Evolutionary conservation across 225 moss, liverwort and hornwort genomes (phyloP).

Genomic region (Rhytidiadelphus loreus): DNA sequence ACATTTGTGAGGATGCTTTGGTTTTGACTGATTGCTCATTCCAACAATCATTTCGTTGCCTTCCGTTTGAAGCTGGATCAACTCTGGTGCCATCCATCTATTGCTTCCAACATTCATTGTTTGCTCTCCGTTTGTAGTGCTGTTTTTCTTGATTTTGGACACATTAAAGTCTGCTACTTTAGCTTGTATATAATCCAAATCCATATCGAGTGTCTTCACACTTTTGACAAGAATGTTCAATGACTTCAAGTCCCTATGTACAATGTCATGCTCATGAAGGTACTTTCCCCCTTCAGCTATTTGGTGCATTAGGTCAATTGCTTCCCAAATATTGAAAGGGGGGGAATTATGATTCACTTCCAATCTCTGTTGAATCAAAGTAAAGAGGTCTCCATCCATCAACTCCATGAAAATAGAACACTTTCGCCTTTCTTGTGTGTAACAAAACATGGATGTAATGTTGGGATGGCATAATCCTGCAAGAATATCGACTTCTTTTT

Average conservation of each 20-base stretch:
- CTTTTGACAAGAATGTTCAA: neutral
- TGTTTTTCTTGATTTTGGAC: neutral
- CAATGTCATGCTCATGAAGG: neutral
- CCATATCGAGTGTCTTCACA: fast-evolving
- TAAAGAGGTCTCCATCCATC: neutral
- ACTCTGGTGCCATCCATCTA: neutral
- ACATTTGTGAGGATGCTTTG: neutral
- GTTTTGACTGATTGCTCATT: fast-evolving
- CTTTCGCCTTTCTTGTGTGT: neutral
- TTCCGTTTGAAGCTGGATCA: fast-evolving
- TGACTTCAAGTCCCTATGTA: neutral
- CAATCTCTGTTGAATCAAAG: neutral
- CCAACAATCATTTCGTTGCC: neutral
- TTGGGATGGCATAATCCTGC: neutral
- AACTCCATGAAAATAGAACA: neutral
- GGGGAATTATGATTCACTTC: neutral
- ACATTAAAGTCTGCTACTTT: neutral
- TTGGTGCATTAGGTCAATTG: neutral
- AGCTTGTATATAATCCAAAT: neutral
- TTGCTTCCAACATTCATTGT: neutral
- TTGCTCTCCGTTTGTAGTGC: fast-evolving
- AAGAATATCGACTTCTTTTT: neutral
- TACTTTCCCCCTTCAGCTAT: neutral
- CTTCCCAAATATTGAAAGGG: neutral
- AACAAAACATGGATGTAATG: neutral